Conservation (phyloP, 208 protist genomes). For the Leishmania major region DNA sequence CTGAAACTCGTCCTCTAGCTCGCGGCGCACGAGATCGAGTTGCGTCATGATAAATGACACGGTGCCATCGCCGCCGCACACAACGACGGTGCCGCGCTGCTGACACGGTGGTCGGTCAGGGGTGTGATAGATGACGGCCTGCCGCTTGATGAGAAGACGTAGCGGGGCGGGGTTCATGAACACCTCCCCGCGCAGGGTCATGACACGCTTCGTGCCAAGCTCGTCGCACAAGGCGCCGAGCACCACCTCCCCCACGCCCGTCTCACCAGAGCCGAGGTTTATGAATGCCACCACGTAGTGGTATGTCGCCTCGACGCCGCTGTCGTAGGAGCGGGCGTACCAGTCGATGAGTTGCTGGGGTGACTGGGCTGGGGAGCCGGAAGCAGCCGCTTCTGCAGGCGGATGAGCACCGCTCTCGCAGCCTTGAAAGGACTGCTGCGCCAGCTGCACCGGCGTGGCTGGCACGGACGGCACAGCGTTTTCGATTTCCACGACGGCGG, state of each 20-base stretch:
- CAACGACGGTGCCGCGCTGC: conserved; percentile 76
- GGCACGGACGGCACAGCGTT: conserved; percentile 2
- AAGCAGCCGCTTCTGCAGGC: background rate
- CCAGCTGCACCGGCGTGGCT: conserved; percentile 3
- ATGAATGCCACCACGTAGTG: conserved; percentile 69
- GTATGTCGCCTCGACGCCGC: conserved; percentile 34
- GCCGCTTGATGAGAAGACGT: conserved; percentile 53
- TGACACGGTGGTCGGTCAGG: conserved; percentile 9
- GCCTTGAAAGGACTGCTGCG: background rate
- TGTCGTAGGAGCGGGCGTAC: conserved; percentile 23
- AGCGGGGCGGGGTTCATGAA: conserved; percentile 59
- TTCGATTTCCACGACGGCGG: conserved; percentile 25
- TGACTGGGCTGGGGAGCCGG: background rate
- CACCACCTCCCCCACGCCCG: conserved; percentile 35
- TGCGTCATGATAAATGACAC: conserved; percentile 82
- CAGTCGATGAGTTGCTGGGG: conserved; percentile 11
- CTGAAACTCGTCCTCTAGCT: conserved; percentile 43
- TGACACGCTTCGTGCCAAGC: conserved; percentile 58
- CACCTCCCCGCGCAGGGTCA: conserved; percentile 44
- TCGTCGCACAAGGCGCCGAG: conserved; percentile 36
- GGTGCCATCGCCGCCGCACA: conserved; percentile 85
- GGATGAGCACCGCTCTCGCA: background rate
- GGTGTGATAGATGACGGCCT: conserved; percentile 53
- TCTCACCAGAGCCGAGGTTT: conserved; percentile 74
- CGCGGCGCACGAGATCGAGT: conserved; percentile 51